Base-by-base conservation (phyloP, 2,329 filamentous ascomycete species). In the Mycosphaerella sp. region DNA sequence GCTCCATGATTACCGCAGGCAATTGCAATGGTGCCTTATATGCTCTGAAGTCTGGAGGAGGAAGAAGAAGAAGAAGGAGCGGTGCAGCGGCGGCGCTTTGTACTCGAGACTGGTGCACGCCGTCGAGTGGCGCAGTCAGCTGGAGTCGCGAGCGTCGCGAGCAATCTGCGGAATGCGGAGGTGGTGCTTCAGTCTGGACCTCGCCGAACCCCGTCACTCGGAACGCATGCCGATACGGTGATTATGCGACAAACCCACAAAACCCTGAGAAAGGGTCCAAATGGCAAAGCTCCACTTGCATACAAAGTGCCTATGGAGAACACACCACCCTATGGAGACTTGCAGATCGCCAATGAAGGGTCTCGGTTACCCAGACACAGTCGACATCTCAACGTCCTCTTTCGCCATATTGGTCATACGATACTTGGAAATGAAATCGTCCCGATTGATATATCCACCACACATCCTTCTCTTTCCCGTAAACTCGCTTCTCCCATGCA, bases 401-500 rank as follows among this genome's bases (percentile, higher is more conserved):
- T 58, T 47, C 16, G 49, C 59, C 39, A 79, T 82, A 64, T 87
- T 89, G 3, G 85, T 84, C 61, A 85, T 82, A 56, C 84, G 79
- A 74, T 84, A 89, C 52, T 84, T 79, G 13, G 87, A 91, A 55
- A 87, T 74, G 59, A 84, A 94, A 67, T 94, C 89, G 60, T 94
- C 89, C 30, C 82, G 80, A 59, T 85, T 87, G 59, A 89, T 85
- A 64, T 97, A 97, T 8, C 81, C 91, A 53, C 93, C 93, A 68
- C 90, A 96, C 64, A 98, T 87, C 59, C 90, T 82, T 59, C 93
- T 77, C 64, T 86, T 82, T 1, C 93, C 93, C 5, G 83, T 85
- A 64, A 97, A 98, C 0, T 80, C 80, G 45, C 83, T 83, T 61
- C 93, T 77, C 1, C 91, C 93, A 69, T 98, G 93, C 60, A 97